Base-by-base conservation (phyloP, 2,329 filamentous ascomycete genomes). In the Scedosporium aurantiacum region DNA sequence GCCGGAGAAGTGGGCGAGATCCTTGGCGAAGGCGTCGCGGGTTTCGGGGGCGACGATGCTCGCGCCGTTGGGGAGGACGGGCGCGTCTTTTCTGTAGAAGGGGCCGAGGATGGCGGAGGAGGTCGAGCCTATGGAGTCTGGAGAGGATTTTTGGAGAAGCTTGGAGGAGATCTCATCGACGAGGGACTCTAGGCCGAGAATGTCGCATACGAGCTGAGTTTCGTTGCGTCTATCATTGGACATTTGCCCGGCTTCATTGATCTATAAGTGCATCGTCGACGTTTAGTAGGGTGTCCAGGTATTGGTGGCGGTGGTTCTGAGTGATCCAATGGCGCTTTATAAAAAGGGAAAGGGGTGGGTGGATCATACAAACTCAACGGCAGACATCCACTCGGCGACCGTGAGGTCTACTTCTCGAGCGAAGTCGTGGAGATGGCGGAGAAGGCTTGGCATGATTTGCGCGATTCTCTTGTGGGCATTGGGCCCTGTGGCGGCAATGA, bases 121-220 rank as follows among this genome's bases (percentile, higher is more conserved):
- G 4, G 90, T 94, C 10, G 85, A 78, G 14, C 75, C 69, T 14
- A 76, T 75, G 45, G 69, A 64, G 41, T 69, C 67, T 58, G 75
- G 74, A 60, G 79, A 75, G 58, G 80, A 79, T 16, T 68, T 65
- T 12, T 21, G 25, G 45, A 60, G 41, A 32, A 81, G 80, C 58
- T 84, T 85, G 74, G 85, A 88, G 61, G 88, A 90, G 69, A 94
- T 93, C 71, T 93, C 89, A 71, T 93, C 90, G 56, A 92, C 88
- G 3, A 89, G 82, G 21, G 81, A 88, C 73, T 94, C 90, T 1
- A 92, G 77, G 18, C 89, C 89, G 60, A 91, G 79, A 40, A 91
- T 80, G 67, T 91, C 88, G 67, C 81, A 88, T 63, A 91, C 78
- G 63, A 88, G 81, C 74, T 89, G 85, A 58, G 85, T 82, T 75